Evolutionary conservation across 2,329 filamentous ascomycete species (phyloP), one percentile per base, ranked within the genome.

Genomic region (Colletotrichum scovillei): DNA sequence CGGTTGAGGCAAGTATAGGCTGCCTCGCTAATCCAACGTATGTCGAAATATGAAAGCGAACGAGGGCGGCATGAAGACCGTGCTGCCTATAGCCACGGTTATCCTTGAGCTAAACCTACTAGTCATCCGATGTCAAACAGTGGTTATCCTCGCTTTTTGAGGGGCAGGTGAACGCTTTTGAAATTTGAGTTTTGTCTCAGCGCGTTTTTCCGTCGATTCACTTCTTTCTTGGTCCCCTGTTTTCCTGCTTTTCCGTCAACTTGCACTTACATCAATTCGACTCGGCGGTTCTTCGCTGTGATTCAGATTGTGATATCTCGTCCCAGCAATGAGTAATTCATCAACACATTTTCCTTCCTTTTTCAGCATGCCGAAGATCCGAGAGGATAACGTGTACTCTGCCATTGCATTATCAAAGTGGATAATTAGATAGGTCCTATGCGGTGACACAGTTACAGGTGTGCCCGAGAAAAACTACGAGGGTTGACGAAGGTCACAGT

Each of bases 131-230:
- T 70, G 35, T 49, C 14, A n/a, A 49, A n/a, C 11, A 35, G 9
- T 6, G 26, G 53, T 22, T 30, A 62, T 65, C 60, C 66, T 56
- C 49, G 42, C 56, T 57, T 32, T 69, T 60, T 56, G 67, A 24
- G 28, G 26, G 59, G 42, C 12, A 59, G 49, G 46, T 6, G n/a
- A 42, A 30, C 58, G n/a, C n/a, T 12, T 70, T n/a, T 73, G 70
- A n/a, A 42, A 49, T 73, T 73, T 62, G 52, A 60, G 19, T 35
- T 57, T 63, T 70, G 66, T 73, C 57, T 62, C 70, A 70, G 42
- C 19, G 66, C 26, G 4, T 19, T 64, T 72, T 56, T 65, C 66
- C 70, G 70, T 32, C 16, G 42, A 69, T n/a, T 69, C 46, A 16
- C 7, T 49, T 70, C 65, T 70, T 62, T 22, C 60, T 67, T 52